Evolutionary conservation across 73 alveolate genomes (phyloP), one percentile per base, ranked within the genome.

Genomic region (Durusdinium trenchii): DNA sequence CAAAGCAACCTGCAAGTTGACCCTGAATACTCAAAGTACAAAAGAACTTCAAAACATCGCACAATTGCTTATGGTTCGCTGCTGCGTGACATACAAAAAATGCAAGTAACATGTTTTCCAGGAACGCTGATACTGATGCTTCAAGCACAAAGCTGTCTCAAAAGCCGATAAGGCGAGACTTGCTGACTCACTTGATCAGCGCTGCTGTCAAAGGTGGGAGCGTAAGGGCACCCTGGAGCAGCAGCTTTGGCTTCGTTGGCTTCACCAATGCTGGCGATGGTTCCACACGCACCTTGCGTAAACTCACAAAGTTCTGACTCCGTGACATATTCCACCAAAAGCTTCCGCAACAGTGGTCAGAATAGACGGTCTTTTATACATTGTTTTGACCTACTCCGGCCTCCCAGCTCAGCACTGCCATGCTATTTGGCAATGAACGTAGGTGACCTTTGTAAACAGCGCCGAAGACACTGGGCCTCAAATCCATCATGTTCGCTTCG

Each of bases 181-280:
- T n/a, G n/a, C n/a, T n/a, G n/a, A n/a, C 4, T 73, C 46, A 76
- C 36, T 16, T 10, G 26, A 76, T 52, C 61, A 43, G 86, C 32
- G 45, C 86, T 43, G 86, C 86, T 10, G 28, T 76, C 62, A 14
- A 5, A 42, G 57, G 42, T 12, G 86, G 86, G 43, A 76, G 7
- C 0, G 12, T 9, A 16, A 40, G 3, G 14, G 86, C 32, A 45
- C 42, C 54, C 5, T 9, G 18, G 9, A 76, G 38, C 86, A 52
- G 45, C 86, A 76, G 40, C 61, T 76, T 76, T 4, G 86, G 86
- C 61, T 76, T 76, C 86, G 45, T 36, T 3, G 86, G 86, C 0
- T 52, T 76, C 42, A 76, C 60, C 38, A 76, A 52, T 76, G 86
- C 86, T 43, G 86, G 86, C 7, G 86, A 7, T 43, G 86, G 86